A percentile compares a stretch with the other conserved stretches of the same genome.
phyloP scores from a whole-genome alignment of 2,329 filamentous ascomycete species.

The Fusarium sp. region DNA sequence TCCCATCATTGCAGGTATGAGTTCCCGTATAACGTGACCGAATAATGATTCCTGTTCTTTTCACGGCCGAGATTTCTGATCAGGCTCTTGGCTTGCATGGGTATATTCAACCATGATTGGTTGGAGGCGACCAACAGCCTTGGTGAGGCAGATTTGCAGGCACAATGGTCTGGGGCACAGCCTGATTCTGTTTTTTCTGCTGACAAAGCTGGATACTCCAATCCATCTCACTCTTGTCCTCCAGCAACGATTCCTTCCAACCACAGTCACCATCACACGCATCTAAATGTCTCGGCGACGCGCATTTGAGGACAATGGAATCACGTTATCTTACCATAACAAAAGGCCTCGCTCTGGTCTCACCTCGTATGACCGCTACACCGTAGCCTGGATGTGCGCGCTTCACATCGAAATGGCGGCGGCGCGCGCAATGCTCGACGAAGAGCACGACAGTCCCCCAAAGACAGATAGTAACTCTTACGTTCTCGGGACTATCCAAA shows the following conservation, averaged over 20 bases:
- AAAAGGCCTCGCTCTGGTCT: not conserved
- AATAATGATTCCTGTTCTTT: no score
- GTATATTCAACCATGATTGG: rapidly evolving
- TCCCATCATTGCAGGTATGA: no score
- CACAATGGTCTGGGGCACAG: not conserved
- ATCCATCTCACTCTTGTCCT: not conserved
- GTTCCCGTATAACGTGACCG: no score
- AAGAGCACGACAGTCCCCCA: constrained; percentile 17
- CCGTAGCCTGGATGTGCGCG: constrained; percentile 50
- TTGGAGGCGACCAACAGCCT: not conserved
- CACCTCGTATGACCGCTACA: not conserved
- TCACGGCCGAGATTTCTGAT: no score
- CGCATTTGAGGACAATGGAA: rapidly evolving
- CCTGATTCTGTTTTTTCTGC: not conserved
- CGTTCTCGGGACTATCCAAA: constrained; percentile 29
- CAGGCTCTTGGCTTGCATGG: not conserved
- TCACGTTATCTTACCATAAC: rapidly evolving
- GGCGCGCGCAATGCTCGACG: constrained; percentile 45
- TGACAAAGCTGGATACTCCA: rapidly evolving
- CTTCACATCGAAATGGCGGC: constrained; percentile 44
- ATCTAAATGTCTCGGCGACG: rapidly evolving
- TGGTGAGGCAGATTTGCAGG: not conserved
- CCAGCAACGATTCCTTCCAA: rapidly evolving
- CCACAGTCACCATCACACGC: no score
- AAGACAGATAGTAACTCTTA: constrained; percentile 44